Conservation (phyloP, 306 rosid genomes). For the Cicer chorassanicum region DNA sequence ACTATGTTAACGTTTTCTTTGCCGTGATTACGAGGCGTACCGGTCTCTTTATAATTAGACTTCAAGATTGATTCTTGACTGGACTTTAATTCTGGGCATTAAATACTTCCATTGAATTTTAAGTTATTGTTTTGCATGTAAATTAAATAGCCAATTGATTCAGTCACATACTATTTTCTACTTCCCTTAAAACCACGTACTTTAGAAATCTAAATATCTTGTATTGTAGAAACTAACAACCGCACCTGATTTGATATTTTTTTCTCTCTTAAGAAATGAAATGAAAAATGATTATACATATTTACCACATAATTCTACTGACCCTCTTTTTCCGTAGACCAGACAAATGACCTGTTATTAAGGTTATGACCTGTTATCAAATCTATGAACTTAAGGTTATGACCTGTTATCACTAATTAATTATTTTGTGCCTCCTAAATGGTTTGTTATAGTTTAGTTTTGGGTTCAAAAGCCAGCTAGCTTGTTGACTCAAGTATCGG, state of each 20-base stretch:
- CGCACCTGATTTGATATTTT: background rate
- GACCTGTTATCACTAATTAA: background rate
- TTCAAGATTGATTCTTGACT: background rate
- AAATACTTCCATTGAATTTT: background rate
- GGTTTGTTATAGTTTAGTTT: background rate
- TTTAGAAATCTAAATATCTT: background rate
- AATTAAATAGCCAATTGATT: background rate
- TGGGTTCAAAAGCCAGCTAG: conserved; percentile 1
- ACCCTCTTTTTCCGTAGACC: background rate
- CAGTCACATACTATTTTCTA: background rate
- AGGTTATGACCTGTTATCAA: too few species aligned
- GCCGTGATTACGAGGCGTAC: background rate
- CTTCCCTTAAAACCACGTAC: background rate
- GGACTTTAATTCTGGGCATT: background rate
- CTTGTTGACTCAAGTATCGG: background rate
- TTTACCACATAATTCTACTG: too few species aligned
- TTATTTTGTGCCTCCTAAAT: background rate
- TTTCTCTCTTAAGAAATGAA: background rate
- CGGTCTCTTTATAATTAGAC: background rate
- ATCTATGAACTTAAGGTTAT: too few species aligned
- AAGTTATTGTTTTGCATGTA: background rate
- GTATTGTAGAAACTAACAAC: background rate
- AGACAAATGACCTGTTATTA: too few species aligned
- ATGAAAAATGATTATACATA: background rate
- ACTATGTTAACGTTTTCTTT: background rate